These are phyloP conservation scores for Liriodendron chinense DNA, from an alignment of 164 flowering plant species.

Conservation along the genomic window DNA sequence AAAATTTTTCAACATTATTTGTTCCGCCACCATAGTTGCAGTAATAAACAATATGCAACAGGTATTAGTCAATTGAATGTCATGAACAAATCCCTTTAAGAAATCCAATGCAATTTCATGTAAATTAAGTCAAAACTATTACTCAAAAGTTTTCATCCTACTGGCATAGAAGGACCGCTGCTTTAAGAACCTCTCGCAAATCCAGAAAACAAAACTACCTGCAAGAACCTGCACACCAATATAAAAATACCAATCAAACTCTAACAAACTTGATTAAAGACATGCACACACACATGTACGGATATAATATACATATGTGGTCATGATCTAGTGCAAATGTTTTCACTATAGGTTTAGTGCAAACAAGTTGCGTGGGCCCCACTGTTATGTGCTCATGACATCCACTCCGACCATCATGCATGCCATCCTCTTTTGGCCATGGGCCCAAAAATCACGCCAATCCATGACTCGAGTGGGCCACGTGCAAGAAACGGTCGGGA, in stretches of 20 bases:
- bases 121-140: neutral
- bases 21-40: neutral
- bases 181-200: neutral
- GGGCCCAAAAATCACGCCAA: too few species aligned
- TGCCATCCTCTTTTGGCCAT: too few species aligned
- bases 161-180: neutral
- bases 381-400: too few species aligned
- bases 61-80: neutral
- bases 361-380: too few species aligned
- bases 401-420: too few species aligned
- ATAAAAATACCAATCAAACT: neutral
- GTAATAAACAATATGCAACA: neutral
- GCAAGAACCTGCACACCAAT: neutral
- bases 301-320: too few species aligned
- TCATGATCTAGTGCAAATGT: too few species aligned
- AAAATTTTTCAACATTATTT: neutral
- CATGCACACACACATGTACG: too few species aligned
- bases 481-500: too few species aligned
- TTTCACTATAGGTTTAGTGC: too few species aligned
- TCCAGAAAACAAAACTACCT: neutral
- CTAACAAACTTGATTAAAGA: too few species aligned
- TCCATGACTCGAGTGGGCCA: too few species aligned
- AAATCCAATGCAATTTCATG: neutral
- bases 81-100: neutral
- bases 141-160: neutral